Percentiles rank a stretch among this genome's conserved stretches.
These are phyloP conservation scores for Macaranga tanarius DNA, from an alignment of 441 rosid species.

Conservation along the genomic window DNA sequence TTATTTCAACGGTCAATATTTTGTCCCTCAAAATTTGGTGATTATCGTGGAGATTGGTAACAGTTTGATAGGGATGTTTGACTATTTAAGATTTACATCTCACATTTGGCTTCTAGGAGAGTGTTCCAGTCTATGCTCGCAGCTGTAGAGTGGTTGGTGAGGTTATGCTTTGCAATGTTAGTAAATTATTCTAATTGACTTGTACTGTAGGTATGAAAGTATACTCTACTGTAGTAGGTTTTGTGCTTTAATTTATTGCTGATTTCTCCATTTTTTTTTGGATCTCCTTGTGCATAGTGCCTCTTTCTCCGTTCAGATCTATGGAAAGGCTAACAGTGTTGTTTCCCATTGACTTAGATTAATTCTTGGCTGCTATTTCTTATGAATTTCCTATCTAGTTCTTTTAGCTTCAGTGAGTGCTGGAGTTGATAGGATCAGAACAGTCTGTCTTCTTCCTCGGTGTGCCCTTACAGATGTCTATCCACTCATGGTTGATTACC, in stretches of 20 bases:
- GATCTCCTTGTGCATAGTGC: slow-evolving; percentile 14
- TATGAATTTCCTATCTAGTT: slow-evolving; percentile 8
- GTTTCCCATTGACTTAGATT: neutral
- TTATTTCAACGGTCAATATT: neutral
- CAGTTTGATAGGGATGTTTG: slow-evolving; percentile 1
- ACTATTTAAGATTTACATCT: slow-evolving; percentile 3
- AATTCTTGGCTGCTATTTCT: slow-evolving; percentile 10
- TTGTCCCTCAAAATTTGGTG: slow-evolving; percentile 10
- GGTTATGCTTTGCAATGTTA: slow-evolving; percentile 7
- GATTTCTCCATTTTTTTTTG: slow-evolving; percentile 9
- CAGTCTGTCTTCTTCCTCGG: slow-evolving; percentile 6
- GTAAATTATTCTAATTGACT: neutral
- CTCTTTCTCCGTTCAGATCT: neutral
- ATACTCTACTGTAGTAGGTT: neutral
- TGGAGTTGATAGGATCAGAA: slow-evolving; percentile 15
- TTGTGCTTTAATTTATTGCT: neutral
- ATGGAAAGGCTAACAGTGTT: neutral
- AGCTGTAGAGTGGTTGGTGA: slow-evolving; percentile 8
- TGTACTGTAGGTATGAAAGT: neutral
- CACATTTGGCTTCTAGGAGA: slow-evolving; percentile 17
- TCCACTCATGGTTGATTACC: slow-evolving; percentile 17
- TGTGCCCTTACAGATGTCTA: slow-evolving; percentile 15
- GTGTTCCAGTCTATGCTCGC: neutral
- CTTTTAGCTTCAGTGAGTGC: slow-evolving; percentile 22
- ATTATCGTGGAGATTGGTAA: neutral